Conservation (phyloP, 108 stramenopile genomes). For the Cyclotella cryptica region DNA sequence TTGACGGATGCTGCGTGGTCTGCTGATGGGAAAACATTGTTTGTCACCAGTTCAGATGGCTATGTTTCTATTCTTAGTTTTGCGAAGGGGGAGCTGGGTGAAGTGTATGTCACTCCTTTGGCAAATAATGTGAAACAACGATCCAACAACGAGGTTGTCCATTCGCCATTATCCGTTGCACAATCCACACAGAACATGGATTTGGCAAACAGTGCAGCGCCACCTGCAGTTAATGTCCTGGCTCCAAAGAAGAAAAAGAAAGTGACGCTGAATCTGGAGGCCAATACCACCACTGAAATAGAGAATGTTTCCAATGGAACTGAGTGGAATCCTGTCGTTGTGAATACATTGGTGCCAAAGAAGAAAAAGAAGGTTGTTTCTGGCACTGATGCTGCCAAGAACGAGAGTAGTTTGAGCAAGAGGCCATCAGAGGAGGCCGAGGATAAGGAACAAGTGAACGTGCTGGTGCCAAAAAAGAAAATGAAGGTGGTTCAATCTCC, state of each 20-base stretch:
- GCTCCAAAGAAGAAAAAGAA: conserved; percentile 29
- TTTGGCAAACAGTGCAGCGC: neutral
- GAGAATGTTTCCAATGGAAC: conserved; percentile 1
- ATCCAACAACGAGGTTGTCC: neutral
- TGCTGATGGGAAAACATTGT: conserved; percentile 71
- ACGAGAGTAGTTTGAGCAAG: neutral
- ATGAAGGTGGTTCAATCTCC: conserved; percentile 4
- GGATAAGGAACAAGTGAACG: neutral
- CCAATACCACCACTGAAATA: conserved; percentile 13
- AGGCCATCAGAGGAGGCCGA: neutral
- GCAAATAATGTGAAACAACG: conserved; percentile 13
- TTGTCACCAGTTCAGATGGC: conserved; percentile 88
- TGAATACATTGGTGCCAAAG: conserved; percentile 25
- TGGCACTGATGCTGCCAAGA: neutral
- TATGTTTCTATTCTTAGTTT: conserved; percentile 85
- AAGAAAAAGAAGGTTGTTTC: conserved; percentile 7
- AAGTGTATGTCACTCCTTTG: conserved; percentile 32
- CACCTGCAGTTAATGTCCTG: conserved; percentile 1
- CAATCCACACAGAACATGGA: neutral
- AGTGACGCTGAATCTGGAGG: conserved; percentile 12
- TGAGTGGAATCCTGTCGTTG: conserved; percentile 7
- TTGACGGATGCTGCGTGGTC: conserved; percentile 90
- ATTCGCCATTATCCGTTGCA: neutral
- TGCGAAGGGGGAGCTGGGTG: conserved; percentile 79
- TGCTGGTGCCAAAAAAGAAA: conserved; percentile 32